phyloP scores from a whole-genome alignment of 768 basidiomycete genomes.

The Amanita polypyramis region DNA sequence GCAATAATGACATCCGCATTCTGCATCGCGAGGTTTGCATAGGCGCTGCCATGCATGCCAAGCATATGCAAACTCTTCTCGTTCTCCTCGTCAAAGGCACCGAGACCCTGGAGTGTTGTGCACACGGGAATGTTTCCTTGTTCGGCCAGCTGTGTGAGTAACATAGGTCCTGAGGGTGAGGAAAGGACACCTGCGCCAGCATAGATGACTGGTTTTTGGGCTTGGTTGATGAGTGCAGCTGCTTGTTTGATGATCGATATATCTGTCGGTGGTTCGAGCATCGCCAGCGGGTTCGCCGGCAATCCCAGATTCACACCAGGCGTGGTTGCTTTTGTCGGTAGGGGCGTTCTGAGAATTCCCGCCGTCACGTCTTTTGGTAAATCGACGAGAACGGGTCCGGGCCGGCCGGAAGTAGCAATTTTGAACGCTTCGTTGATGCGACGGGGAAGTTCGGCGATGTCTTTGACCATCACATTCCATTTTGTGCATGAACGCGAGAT shows the following conservation, averaged over 20 bases:
- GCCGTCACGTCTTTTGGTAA: slow-evolving; percentile 99
- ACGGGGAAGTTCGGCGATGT: slow-evolving; percentile 86
- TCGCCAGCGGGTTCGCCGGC: slow-evolving; percentile 62
- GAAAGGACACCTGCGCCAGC: slow-evolving; percentile 87
- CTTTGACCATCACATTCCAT: slow-evolving; percentile 99
- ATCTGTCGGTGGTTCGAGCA: slow-evolving; percentile 50
- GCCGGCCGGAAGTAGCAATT: slow-evolving; percentile 93
- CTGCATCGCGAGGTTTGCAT: slow-evolving; percentile 98
- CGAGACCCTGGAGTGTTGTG: slow-evolving; percentile 92
- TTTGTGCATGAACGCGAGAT: slow-evolving; percentile 97
- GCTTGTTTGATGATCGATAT: slow-evolving; percentile 65
- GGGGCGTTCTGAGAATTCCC: slow-evolving; percentile 72
- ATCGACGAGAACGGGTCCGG: slow-evolving; percentile 96
- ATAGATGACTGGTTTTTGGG: slow-evolving; percentile 86
- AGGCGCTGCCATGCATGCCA: slow-evolving; percentile 97
- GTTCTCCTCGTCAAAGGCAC: slow-evolving; percentile 88
- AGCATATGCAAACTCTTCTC: slow-evolving; percentile 90
- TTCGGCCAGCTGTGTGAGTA: slow-evolving; percentile 69
- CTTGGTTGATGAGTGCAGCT: slow-evolving; percentile 84
- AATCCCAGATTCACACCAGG: slow-evolving; percentile 68
- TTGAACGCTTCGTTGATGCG: slow-evolving; percentile 99
- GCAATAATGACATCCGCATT: slow-evolving; percentile 96
- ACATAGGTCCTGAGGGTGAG: slow-evolving; percentile 68
- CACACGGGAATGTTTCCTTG: slow-evolving; percentile 94
- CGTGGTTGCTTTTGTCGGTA: slow-evolving; percentile 80